phyloP scores from a whole-genome alignment of 106 monocot species.

The Amphibolis antarctica region DNA sequence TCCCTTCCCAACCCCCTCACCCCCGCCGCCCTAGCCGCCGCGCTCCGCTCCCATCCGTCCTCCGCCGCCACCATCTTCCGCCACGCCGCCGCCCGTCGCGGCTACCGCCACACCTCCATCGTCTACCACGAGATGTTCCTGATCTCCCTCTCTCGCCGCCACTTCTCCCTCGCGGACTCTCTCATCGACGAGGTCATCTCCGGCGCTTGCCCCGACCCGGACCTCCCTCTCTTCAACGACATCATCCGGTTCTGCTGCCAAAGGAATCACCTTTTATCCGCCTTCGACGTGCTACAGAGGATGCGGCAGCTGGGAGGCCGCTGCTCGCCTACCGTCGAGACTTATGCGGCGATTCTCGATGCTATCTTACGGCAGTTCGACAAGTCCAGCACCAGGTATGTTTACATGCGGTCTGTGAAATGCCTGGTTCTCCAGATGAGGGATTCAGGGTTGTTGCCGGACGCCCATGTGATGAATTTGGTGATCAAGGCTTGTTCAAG shows the following conservation, averaged over 20 bases:
- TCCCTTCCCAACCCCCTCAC: not conserved
- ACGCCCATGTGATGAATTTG: not conserved
- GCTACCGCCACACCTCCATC: conserved; percentile 4
- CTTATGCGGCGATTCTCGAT: not conserved
- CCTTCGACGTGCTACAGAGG: conserved; percentile 4
- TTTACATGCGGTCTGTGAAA: not conserved
- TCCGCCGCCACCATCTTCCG: conserved; percentile 7
- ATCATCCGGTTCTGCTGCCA: conserved; percentile 8
- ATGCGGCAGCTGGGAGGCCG: conserved; percentile 3
- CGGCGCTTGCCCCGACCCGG: conserved; percentile 12
- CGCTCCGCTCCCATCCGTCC: conserved; percentile 6
- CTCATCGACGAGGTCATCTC: conserved; percentile 11
- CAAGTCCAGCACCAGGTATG: conserved; percentile 2
- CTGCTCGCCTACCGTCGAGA: conserved; percentile 6
- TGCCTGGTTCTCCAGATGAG: conserved; percentile 1
- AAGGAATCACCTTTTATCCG: conserved; percentile 8
- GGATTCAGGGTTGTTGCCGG: not conserved
- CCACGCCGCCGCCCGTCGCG: conserved; percentile 7
- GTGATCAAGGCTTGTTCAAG: conserved; percentile 3
- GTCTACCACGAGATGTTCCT: conserved; percentile 2
- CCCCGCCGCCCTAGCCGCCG: not conserved
- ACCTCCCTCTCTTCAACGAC: conserved; percentile 3
- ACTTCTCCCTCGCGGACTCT: conserved; percentile 6
- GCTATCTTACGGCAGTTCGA: not conserved
- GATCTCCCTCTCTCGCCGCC: conserved; percentile 3